Evolutionary conservation across 768 basidiomycete genomes (phyloP).

Genomic region (Rhizopogon rudus): DNA sequence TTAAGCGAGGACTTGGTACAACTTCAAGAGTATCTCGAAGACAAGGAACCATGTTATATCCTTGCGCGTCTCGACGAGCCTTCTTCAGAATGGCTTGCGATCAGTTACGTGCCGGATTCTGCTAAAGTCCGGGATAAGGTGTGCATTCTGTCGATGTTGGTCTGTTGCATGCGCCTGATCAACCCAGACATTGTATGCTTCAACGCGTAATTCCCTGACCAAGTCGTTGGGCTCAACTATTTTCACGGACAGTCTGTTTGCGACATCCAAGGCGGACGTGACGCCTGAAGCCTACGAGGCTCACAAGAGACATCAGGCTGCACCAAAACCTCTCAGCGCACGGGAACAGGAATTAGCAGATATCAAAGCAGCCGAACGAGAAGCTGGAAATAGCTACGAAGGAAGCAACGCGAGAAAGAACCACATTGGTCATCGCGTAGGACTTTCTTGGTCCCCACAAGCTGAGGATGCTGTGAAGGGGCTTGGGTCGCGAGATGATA

Average conservation of each 20-base stretch:
- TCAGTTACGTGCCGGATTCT: conserved; percentile 79
- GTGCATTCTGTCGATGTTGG: conserved; percentile 5
- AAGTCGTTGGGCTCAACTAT: conserved; percentile 70
- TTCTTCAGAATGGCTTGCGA: conserved; percentile 61
- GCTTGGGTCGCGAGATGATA: conserved; percentile 45
- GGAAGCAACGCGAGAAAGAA: conserved; percentile 52
- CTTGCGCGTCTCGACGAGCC: conserved; percentile 61
- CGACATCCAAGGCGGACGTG: conserved; percentile 65
- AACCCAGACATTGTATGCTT: conserved; percentile 82
- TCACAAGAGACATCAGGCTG: conserved; percentile 65
- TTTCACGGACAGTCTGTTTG: conserved; percentile 74
- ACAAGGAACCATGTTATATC: conserved; percentile 68
- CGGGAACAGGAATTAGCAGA: conserved; percentile 81
- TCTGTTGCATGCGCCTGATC: background rate
- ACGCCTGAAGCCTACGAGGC: conserved; percentile 66
- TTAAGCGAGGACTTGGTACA: conserved; percentile 58
- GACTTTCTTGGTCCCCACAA: conserved; percentile 63
- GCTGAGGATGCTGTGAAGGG: conserved; percentile 58
- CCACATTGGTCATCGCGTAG: conserved; percentile 56
- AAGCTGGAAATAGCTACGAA: conserved; percentile 46
- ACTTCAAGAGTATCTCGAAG: conserved; percentile 55
- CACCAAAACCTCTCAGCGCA: conserved; percentile 78
- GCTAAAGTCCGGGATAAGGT: conserved; percentile 84
- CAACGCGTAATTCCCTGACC: conserved; percentile 63
- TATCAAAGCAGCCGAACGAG: conserved; percentile 72